Evolutionary conservation across 2,329 filamentous ascomycete species (phyloP), one percentile per base, ranked within the genome.

Genomic region (Venturia asperata): DNA sequence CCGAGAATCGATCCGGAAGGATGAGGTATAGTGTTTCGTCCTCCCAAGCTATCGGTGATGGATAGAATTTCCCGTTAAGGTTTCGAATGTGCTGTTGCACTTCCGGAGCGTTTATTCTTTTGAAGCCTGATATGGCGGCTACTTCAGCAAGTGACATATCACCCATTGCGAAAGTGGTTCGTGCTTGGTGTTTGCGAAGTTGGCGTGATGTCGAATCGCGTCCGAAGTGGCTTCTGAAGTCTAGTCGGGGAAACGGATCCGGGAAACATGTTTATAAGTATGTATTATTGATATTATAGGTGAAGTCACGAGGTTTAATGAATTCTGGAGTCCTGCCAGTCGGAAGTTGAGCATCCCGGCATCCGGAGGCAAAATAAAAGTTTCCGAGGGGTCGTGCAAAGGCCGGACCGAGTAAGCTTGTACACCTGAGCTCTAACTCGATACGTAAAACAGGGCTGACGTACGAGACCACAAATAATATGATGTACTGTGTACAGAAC

Each of bases 1-100:
- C 65, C n/a, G 69, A 69, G 55, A 70, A 70, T 17, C 70, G 68
- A 49, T 70, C 69, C 3, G 70, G 69, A 3, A 70, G 66, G 7
- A 70, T 65, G 37, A 70, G 70, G 63, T 70, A 70, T 10, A 70
- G 65, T 13, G 66, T 24, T 61, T 70, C 67, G 45, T 71, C 69
- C 55, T 70, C 69, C 70, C 70, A 71, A 2, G 68, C 68, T 15
- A 55, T 6, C 27, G 70, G 70, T 6, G 70, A 71, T 39, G 63
- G 63, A 34, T 64, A 47, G n/a, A 64, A 64, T 27, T 56, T 42
- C 5, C 21, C 42, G 3, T 60, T 56, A 9, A 34, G 21, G 27
- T 64, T 39, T 15, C 52, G 37, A 24, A 64, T 64, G 17, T 42
- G 37, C 15, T 43, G 34, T 21, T 58, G 63, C 13, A 64, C 37